Evolutionary conservation across 768 basidiomycete species (phyloP).

Genomic region (Basidioascus undulatus): DNA sequence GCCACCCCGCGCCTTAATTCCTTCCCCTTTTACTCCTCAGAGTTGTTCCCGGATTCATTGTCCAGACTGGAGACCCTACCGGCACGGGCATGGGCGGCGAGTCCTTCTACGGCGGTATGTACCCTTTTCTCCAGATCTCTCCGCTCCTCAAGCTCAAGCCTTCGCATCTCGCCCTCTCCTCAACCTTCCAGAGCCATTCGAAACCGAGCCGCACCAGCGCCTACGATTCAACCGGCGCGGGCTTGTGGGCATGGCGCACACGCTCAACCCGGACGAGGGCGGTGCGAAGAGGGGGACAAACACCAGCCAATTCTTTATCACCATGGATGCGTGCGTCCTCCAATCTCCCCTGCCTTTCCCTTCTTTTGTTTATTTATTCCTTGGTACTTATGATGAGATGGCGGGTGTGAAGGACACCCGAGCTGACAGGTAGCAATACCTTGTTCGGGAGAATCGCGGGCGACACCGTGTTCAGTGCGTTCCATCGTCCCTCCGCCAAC

Average conservation of each 20-base stretch:
- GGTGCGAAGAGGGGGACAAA: conserved; percentile 59
- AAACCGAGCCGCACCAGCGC: conserved; percentile 82
- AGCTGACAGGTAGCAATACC: conserved; percentile 82
- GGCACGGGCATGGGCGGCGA: conserved; percentile 82
- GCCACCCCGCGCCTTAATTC: neutral
- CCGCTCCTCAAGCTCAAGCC: conserved; percentile 2
- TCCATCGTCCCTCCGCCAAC: conserved; percentile 3
- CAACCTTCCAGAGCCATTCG: conserved; percentile 44
- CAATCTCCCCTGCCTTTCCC: neutral
- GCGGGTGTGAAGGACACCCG: conserved; percentile 17
- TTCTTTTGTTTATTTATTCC: neutral
- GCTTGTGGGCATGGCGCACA: conserved; percentile 81
- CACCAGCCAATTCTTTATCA: conserved; percentile 51
- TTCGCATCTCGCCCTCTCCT: neutral
- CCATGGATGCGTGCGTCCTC: neutral
- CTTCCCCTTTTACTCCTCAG: conserved; percentile 17
- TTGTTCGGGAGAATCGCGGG: conserved; percentile 49
- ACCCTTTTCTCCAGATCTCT: neutral
- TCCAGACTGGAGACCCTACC: conserved; percentile 83
- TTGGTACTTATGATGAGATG: conserved; percentile 22
- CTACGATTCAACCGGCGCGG: conserved; percentile 75
- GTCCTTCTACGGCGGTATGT: conserved; percentile 69
- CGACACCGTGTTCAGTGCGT: conserved; percentile 69
- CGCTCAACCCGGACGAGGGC: too few relatives aligned
- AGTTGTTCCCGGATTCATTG: conserved; percentile 73